phyloP scores from a whole-genome alignment of 352 stramenopile species.

The Phytophthora colocasiae region DNA sequence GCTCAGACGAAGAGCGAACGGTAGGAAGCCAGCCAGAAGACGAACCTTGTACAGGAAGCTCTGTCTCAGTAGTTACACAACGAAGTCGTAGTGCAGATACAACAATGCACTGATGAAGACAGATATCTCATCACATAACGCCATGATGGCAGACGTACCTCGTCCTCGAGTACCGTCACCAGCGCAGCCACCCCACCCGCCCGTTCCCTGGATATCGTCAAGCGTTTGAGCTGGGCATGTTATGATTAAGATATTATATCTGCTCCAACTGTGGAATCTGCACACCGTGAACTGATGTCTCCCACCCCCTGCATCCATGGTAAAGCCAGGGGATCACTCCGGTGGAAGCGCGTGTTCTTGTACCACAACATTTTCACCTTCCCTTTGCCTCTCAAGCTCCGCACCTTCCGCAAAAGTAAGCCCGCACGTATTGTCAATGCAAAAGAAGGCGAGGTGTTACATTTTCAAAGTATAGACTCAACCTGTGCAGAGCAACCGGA shows the following conservation, averaged over 20 bases:
- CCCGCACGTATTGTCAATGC: neutral
- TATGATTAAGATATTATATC: neutral
- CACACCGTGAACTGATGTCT: constrained; percentile 92
- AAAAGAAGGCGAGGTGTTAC: constrained; percentile 13
- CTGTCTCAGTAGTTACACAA: constrained; percentile 54
- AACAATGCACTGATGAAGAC: neutral
- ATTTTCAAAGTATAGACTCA: neutral
- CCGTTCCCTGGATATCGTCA: constrained; percentile 71
- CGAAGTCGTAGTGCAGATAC: neutral
- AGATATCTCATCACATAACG: neutral
- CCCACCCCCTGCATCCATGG: constrained; percentile 98
- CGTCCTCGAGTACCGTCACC: constrained; percentile 96
- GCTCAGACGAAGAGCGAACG: neutral
- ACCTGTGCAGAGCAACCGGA: constrained; percentile 79
- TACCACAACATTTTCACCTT: constrained; percentile 91
- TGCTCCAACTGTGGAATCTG: neutral
- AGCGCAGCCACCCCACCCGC: constrained; percentile 95
- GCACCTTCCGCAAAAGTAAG: too few species aligned
- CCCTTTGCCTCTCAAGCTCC: constrained; percentile 55
- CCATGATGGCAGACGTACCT: constrained; percentile 51
- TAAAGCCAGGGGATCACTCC: constrained; percentile 97
- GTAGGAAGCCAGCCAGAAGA: neutral
- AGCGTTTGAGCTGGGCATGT: neutral
- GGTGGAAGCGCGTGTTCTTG: constrained; percentile 95
- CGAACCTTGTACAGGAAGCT: constrained; percentile 82